Conservation (phyloP, 495 filamentous ascomycete species). For the Xylaria flabelliformis region DNA sequence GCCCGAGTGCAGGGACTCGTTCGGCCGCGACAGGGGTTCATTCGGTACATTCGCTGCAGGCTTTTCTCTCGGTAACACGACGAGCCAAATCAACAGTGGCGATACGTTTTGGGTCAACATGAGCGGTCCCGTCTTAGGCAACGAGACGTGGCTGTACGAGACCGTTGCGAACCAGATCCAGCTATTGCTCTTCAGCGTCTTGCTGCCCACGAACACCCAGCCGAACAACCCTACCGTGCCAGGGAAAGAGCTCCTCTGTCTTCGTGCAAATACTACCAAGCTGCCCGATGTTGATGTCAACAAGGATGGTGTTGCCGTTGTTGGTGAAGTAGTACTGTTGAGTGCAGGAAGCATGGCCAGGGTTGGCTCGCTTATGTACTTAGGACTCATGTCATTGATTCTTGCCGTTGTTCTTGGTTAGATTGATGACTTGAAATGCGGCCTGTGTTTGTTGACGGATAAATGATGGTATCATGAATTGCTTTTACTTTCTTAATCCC, state of each 20-base stretch:
- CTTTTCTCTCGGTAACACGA: background rate
- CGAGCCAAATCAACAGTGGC: background rate
- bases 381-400: background rate
- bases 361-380: background rate
- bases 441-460: background rate
- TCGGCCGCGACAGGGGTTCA: background rate
- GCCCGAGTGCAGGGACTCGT: background rate
- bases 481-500: background rate
- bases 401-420: background rate
- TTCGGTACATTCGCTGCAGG: background rate
- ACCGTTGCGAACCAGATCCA: slow-evolving; percentile 1
- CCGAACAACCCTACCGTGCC: background rate
- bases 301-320: background rate
- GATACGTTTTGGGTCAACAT: background rate
- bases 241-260: background rate
- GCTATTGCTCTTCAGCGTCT: background rate
- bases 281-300: slow-evolving; percentile 9
- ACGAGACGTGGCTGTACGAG: background rate
- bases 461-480: background rate
- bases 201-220: background rate
- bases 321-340: slow-evolving; percentile 10
- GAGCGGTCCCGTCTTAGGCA: background rate
- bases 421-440: background rate
- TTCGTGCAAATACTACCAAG: slow-evolving; percentile 6
- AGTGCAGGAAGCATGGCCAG: background rate